Evolutionary conservation across 192 early-diverging fungal genomes (phyloP).

Genomic region (Jimgerdemannia lactiflua): DNA sequence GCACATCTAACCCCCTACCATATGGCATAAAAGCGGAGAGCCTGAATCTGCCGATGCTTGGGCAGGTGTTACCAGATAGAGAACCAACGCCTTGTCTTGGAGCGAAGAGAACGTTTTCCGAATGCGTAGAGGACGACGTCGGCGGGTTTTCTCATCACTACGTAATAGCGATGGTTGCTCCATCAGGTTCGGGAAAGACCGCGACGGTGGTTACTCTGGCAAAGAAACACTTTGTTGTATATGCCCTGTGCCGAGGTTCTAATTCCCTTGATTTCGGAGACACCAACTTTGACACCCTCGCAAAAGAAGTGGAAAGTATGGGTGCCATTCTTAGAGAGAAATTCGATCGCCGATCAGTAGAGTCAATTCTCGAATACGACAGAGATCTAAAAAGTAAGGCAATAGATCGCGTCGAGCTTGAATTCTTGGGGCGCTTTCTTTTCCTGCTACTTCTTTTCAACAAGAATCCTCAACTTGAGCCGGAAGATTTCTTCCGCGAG

Average conservation of each 20-base stretch:
- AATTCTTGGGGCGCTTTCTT: slow-evolving; percentile 22
- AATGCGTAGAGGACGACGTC: slow-evolving; percentile 16
- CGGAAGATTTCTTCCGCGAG: slow-evolving; percentile 23
- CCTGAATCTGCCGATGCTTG: slow-evolving; percentile 20
- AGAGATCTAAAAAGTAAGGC: neutral
- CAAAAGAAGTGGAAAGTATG: slow-evolving; percentile 17
- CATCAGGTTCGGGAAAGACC: slow-evolving; percentile 32
- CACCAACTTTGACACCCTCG: slow-evolving; percentile 18
- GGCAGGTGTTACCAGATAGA: slow-evolving; percentile 13
- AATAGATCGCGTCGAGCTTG: slow-evolving; percentile 21
- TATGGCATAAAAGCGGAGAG: slow-evolving; percentile 11
- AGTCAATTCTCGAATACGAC: neutral
- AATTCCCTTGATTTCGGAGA: slow-evolving; percentile 6
- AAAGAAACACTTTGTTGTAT: slow-evolving; percentile 27
- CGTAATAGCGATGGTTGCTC: slow-evolving; percentile 27
- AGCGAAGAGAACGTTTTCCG: slow-evolving; percentile 12
- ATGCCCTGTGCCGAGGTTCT: slow-evolving; percentile 10
- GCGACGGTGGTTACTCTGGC: slow-evolving; percentile 19
- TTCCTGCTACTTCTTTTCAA: slow-evolving; percentile 26
- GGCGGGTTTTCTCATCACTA: no score
- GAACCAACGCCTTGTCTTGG: slow-evolving; percentile 12
- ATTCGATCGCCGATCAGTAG: no score
- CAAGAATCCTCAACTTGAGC: slow-evolving; percentile 9
- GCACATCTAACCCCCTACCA: slow-evolving; percentile 12
- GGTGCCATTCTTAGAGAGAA: neutral